Conservation (phyloP, 257 asterid species). For the Rhazya stricta region DNA sequence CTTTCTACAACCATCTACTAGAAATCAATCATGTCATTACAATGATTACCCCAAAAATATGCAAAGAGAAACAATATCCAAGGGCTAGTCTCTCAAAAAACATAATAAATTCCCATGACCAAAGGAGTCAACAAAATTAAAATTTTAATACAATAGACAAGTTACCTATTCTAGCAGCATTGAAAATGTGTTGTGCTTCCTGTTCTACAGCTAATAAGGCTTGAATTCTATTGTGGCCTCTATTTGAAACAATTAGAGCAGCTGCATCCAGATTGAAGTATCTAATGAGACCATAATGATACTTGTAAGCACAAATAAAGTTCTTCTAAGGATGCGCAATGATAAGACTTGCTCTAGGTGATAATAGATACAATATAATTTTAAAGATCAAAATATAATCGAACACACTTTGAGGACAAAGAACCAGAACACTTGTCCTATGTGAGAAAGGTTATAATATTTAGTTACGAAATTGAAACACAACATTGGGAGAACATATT, state of each 20-base stretch:
- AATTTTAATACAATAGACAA: background rate
- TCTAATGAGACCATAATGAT: slow-evolving; percentile 6
- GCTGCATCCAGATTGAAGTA: slow-evolving; percentile 10
- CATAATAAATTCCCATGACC: background rate
- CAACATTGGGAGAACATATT: background rate
- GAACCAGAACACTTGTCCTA: background rate
- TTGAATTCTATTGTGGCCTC: slow-evolving; percentile 29
- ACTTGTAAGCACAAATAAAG: background rate
- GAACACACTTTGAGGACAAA: background rate
- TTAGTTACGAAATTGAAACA: background rate
- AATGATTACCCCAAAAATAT: background rate
- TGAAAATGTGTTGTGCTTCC: slow-evolving; percentile 36
- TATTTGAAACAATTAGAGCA: slow-evolving; percentile 15
- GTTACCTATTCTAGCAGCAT: slow-evolving; percentile 34
- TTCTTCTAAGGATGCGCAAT: background rate
- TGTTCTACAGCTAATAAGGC: slow-evolving; percentile 30
- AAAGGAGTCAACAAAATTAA: background rate
- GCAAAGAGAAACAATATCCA: background rate
- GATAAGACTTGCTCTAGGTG: background rate
- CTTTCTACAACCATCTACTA: background rate
- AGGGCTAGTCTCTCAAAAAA: background rate
- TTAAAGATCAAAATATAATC: background rate
- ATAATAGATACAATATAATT: background rate
- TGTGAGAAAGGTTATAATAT: background rate
- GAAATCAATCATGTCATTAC: background rate